These are phyloP conservation scores for Nevesoporus exiguus DNA, from an alignment of 768 basidiomycete genomes.

Conservation along the genomic window DNA sequence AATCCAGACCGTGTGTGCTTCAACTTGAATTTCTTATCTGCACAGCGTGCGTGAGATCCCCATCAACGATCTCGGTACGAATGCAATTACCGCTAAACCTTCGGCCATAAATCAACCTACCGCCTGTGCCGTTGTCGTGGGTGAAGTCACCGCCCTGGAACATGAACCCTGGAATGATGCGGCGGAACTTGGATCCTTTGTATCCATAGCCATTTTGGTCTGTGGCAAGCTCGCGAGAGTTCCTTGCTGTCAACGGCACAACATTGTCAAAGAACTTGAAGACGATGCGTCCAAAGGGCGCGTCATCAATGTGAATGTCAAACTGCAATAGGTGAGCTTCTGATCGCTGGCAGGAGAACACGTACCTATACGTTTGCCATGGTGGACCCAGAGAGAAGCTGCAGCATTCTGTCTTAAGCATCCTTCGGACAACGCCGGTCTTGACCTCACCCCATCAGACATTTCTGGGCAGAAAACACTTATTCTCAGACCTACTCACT, in stretches of 20 bases:
- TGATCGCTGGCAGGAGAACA: not conserved
- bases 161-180: constrained; percentile 84
- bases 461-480: too few relatives aligned
- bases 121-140: constrained; percentile 64
- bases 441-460: too few relatives aligned
- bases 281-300: constrained; percentile 52
- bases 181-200: constrained; percentile 65
- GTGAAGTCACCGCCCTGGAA: constrained; percentile 91
- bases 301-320: constrained; percentile 51
- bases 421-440: constrained; percentile 4
- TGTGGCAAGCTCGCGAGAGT: constrained; percentile 90
- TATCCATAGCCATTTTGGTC: constrained; percentile 76
- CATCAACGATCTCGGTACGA: not conserved
- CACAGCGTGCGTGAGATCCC: constrained; percentile 10
- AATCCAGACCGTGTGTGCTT: constrained; percentile 70
- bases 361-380: constrained; percentile 24
- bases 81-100: constrained; percentile 52
- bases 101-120: constrained; percentile 74
- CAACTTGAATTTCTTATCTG: constrained; percentile 82
- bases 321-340: constrained; percentile 45
- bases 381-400: constrained; percentile 7
- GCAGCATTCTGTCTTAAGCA: not conserved
- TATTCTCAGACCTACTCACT: too few relatives aligned
- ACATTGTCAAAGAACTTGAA: constrained; percentile 85
- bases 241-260: constrained; percentile 69